Conservation (phyloP, 345 rosid species). For the Raphanus sativus region DNA sequence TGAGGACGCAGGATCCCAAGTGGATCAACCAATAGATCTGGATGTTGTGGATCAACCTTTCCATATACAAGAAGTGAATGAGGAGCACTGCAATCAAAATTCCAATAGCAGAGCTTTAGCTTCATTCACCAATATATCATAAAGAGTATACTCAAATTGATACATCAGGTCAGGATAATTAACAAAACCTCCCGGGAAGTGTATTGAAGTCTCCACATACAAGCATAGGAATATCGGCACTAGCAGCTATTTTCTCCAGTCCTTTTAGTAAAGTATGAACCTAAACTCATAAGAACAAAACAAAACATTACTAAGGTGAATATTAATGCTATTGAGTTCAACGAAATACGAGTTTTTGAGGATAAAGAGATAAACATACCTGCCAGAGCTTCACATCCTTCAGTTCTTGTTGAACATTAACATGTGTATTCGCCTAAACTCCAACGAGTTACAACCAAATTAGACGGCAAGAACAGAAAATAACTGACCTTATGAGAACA, state of each 20-base stretch:
- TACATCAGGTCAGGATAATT: conserved; percentile 24
- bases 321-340: not conserved
- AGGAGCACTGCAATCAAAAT: conserved; percentile 66
- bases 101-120: conserved; percentile 23
- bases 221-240: conserved; percentile 96
- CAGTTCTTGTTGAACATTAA: conserved; percentile 77
- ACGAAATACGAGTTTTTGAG: not conserved
- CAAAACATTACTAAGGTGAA: not conserved
- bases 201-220: conserved; percentile 99
- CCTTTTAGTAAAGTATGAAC: conserved; percentile 95
- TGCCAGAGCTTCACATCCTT: conserved; percentile 99
- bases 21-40: conserved; percentile 79
- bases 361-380: conserved; percentile 45
- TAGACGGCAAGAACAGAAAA: not conserved
- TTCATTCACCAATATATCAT: not conserved
- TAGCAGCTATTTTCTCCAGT: conserved; percentile 93
- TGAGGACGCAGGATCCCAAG: conserved; percentile 80
- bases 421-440: conserved; percentile 94
- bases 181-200: conserved; percentile 80
- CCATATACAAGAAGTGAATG: conserved; percentile 97
- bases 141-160: conserved; percentile 1
- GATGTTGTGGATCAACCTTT: conserved; percentile 77
- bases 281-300: conserved; percentile 43
- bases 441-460: conserved; percentile 28
- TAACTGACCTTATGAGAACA: conserved; percentile 7